Percentiles rank a stretch among this genome's conserved stretches.
phyloP scores from a whole-genome alignment of 441 rosid species.

The Populus hybrid region DNA sequence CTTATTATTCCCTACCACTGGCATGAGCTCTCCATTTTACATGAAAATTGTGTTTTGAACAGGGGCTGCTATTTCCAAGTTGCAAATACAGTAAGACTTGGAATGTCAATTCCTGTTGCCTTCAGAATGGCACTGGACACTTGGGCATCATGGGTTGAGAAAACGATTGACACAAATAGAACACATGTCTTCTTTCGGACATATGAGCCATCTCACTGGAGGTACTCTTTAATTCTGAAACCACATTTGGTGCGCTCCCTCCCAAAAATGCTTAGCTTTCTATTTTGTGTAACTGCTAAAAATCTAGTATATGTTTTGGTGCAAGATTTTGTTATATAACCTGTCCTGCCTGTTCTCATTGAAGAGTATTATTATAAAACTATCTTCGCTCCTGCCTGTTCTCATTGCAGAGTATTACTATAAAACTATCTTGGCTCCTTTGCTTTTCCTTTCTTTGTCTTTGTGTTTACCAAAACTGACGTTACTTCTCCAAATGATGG shows the following conservation, averaged over 20 bases:
- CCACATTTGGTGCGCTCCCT: neutral
- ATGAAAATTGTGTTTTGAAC: constrained; percentile 32
- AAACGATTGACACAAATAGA: constrained; percentile 41
- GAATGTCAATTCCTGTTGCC: constrained; percentile 73
- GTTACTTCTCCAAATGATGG: neutral
- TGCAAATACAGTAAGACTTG: constrained; percentile 62
- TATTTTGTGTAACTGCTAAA: neutral
- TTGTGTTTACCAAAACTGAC: neutral
- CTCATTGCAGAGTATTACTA: neutral
- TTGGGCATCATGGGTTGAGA: constrained; percentile 72
- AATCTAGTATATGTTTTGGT: neutral
- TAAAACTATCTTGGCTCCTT: neutral
- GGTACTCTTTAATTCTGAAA: constrained; percentile 34
- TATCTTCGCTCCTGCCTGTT: neutral
- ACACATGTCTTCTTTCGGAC: constrained; percentile 63
- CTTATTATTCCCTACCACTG: neutral
- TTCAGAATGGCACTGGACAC: constrained; percentile 61
- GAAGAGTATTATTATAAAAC: neutral
- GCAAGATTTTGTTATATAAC: constrained; percentile 1
- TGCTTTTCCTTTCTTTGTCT: neutral
- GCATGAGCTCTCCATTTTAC: constrained; percentile 6
- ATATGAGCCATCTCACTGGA: constrained; percentile 81
- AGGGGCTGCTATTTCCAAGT: constrained; percentile 87
- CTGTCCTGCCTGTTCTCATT: neutral
- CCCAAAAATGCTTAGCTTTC: neutral